Percentiles rank a stretch among this genome's conserved stretches.
Conservation (phyloP, 768 basidiomycete species). For the Russula compacta region DNA sequence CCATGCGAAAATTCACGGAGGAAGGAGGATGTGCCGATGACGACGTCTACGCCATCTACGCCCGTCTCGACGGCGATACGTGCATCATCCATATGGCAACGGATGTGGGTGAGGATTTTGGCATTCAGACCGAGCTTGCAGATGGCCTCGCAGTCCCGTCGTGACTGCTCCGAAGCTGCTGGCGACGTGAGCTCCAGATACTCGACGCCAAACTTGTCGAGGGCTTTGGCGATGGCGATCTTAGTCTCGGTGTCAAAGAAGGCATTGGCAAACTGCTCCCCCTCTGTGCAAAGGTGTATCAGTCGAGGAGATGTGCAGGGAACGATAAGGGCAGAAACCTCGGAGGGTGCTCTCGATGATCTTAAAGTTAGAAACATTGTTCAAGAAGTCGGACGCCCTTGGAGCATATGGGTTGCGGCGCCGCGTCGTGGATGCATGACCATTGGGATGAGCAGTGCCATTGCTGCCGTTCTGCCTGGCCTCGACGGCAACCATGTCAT, state of each 20-base stretch:
- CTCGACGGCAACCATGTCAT: slow-evolving; percentile 68
- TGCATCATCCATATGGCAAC: slow-evolving; percentile 99
- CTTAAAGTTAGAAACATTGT: slow-evolving; percentile 87
- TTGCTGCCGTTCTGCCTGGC: slow-evolving; percentile 30
- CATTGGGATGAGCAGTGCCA: slow-evolving; percentile 26
- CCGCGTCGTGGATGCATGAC: slow-evolving; percentile 30
- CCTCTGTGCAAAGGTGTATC: slow-evolving; percentile 52
- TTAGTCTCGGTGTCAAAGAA: slow-evolving; percentile 99
- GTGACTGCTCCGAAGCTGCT: slow-evolving; percentile 92
- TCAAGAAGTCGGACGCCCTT: slow-evolving; percentile 86
- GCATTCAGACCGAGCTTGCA: slow-evolving; percentile 96
- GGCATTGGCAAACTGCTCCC: slow-evolving; percentile 98
- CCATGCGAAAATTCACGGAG: slow-evolving; percentile 99
- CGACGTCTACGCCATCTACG: slow-evolving; percentile 98
- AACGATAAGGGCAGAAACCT: slow-evolving; percentile 41
- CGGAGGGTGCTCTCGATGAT: slow-evolving; percentile 96
- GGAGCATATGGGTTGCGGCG: slow-evolving; percentile 76
- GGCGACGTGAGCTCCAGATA: slow-evolving; percentile 99
- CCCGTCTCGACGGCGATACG: slow-evolving; percentile 97
- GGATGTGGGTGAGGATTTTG: slow-evolving; percentile 97
- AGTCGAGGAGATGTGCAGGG: neutral
- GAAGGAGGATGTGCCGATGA: slow-evolving; percentile 98
- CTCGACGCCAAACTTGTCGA: slow-evolving; percentile 98
- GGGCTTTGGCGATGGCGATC: slow-evolving; percentile 96
- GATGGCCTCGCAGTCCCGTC: slow-evolving; percentile 91